Evolutionary conservation across 805 yeast species (phyloP), one percentile per base, ranked within the genome.

Genomic region (Wickerhamomyces chaumierensis): DNA sequence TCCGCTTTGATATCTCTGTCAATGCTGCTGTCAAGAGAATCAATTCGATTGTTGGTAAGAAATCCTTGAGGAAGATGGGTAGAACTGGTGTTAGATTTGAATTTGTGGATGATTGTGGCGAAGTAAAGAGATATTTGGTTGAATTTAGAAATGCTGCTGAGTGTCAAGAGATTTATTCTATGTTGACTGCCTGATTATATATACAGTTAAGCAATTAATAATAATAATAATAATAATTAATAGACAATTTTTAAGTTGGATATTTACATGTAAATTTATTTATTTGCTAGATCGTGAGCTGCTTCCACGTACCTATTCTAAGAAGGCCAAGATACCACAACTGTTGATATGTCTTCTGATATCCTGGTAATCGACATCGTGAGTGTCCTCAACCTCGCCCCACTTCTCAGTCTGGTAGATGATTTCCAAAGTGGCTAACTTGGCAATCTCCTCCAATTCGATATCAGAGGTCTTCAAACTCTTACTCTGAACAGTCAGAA

Each of bases 301-400:
- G n/a, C n/a, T n/a, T n/a, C n/a, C n/a, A n/a, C n/a, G n/a, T 25
- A 14, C 29, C 12, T 31, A 31, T 38, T 51, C 52, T 33, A 40
- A 40, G 37, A 52, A 68, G 8, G 78, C 71, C 16, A 76, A 55
- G 32, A 82, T 57, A 4, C 88, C 81, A 21, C 95, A 88, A 47
- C 86, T 73, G 28, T 90, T 78, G 35, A 92, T 69, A 52, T 78
- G 77, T 59, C 96, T 77, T 52, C 85, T 68, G 50, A 94, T 69
- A 49, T 92, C 96, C 31, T 79, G 94, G 58, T 81, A 80, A 52
- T 85, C 94, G n/a, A 92, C 96, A 57, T 92, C 98, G 56, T 92
- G 98, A 3, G 97, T 86, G 54, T 92, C 98, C 62, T 92, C 97
- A 18, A 90, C 97, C 60, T 90, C 96, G 25, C 98, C 98, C 98